Evolutionary conservation across 2,329 filamentous ascomycete genomes (phyloP).

Genomic region (Alternaria burnsii): DNA sequence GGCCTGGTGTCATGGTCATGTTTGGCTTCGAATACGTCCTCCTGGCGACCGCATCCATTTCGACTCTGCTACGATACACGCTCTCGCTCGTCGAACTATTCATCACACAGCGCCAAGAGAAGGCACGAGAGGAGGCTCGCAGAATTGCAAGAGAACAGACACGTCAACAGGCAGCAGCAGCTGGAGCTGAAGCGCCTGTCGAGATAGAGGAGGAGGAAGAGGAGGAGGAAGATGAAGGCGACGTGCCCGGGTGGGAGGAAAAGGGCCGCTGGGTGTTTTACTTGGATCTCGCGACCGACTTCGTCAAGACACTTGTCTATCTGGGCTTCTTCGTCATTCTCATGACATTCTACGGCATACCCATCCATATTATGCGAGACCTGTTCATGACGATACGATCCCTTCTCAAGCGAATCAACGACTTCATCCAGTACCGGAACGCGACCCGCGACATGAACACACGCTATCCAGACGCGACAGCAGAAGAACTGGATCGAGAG

Average conservation of each 20-base stretch:
- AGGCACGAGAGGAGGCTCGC: slow-evolving; percentile 60
- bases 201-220: slow-evolving; percentile 79
- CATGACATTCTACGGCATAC: slow-evolving; percentile 90
- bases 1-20: slow-evolving; percentile 99
- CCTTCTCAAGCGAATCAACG: slow-evolving; percentile 87
- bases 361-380: slow-evolving; percentile 95
- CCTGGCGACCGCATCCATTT: slow-evolving; percentile 78
- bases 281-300: slow-evolving; percentile 86
- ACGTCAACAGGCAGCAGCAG: slow-evolving; percentile 63
- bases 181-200: slow-evolving; percentile 50
- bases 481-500: slow-evolving; percentile 83
- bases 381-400: slow-evolving; percentile 93
- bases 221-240: slow-evolving; percentile 87
- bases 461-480: slow-evolving; percentile 86
- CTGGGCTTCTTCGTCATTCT: slow-evolving; percentile 92
- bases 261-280: slow-evolving; percentile 94
- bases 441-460: slow-evolving; percentile 94
- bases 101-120: slow-evolving; percentile 78
- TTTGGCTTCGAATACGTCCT: slow-evolving; percentile 98
- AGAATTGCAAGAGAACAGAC: slow-evolving; percentile 68
- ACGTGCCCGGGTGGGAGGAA: slow-evolving; percentile 94
- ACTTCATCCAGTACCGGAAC: slow-evolving; percentile 87
- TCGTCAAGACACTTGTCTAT: slow-evolving; percentile 90
- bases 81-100: slow-evolving; percentile 80
- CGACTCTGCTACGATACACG: slow-evolving; percentile 79